Evolutionary conservation across 345 rosid species (phyloP), one percentile per base, ranked within the genome.

Genomic region (Erysimum cheiranthoides): DNA sequence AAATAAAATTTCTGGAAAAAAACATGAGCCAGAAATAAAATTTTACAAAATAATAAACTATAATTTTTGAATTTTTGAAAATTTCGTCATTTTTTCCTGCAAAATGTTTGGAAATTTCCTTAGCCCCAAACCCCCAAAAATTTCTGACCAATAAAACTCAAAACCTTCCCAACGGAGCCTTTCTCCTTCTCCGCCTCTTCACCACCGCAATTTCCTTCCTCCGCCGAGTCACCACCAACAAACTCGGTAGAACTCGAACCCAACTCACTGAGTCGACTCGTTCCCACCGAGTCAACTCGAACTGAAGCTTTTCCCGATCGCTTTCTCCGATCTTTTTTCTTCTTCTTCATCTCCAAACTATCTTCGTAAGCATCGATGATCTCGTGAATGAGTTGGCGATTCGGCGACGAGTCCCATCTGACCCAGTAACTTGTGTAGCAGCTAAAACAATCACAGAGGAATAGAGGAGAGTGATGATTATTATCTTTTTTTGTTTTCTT

Each of bases 351-450:
- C 66, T 61, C 36, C 75, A 84, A 71, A 10, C 72, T 79, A 9
- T 83, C 87, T 77, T 91, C 97, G 14, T 73, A 85, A 4, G 86
- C 86, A 43, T 89, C 92, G 49, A 89, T 85, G 75, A 89, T 86
- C 77, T 89, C 85, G 2, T 92, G 95, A 40, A 91, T 88, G 59
- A 91, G 82, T 61, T 88, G 77, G 8, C 93, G 83, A 32, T 81
- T 86, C 2, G 92, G 88, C 1, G 97, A 91, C 34, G 85, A 58
- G 72, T 89, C 97, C 97, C 97, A 91, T 57, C 87, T 73, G 45
- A 76, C 82, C 93, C 96, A 91, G 68, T 81, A 91, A 66, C 90
- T 87, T 86, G 72, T 88, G 73, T 91, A 91, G 56, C 96, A 91
- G 42, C 84, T 60, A 62, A 91, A 91, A 54, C 96, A 88, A 75